Percentiles rank a stretch among this genome's conserved stretches.
Evolutionary conservation across 192 early-diverging fungal species (phyloP).

Genomic region (Globomyces pollinis-pini): DNA sequence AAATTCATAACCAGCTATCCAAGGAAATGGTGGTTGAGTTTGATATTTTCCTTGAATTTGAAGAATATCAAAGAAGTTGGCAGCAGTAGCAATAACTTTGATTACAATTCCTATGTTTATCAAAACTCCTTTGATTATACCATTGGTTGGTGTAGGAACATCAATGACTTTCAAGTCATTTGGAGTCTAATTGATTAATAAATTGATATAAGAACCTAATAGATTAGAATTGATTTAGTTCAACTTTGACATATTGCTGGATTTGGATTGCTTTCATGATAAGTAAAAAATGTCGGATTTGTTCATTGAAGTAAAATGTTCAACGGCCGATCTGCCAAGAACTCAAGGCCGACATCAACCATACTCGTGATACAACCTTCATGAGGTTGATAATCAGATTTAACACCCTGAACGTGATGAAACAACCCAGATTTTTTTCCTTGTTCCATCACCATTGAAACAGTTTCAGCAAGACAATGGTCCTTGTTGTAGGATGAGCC

Average conservation of each 20-base stretch:
- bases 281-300: neutral
- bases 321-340: no score
- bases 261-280: conserved; percentile 5
- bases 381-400: no score
- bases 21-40: conserved; percentile 22
- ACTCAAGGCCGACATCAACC: no score
- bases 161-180: neutral
- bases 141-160: neutral
- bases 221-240: neutral
- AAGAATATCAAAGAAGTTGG: conserved; percentile 12
- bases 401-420: no score
- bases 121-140: neutral
- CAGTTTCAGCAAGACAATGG: no score
- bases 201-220: no score
- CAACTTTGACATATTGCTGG: conserved; percentile 2
- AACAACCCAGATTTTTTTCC: no score
- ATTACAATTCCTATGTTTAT: neutral
- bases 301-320: no score
- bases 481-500: no score
- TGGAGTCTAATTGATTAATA: neutral
- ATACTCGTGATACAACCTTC: no score
- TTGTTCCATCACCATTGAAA: no score
- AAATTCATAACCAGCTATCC: conserved; percentile 27
- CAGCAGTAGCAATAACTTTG: neutral
- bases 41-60: conserved; percentile 21